Conservation (phyloP, 805 yeast species). For the Ogataea degrootiae region DNA sequence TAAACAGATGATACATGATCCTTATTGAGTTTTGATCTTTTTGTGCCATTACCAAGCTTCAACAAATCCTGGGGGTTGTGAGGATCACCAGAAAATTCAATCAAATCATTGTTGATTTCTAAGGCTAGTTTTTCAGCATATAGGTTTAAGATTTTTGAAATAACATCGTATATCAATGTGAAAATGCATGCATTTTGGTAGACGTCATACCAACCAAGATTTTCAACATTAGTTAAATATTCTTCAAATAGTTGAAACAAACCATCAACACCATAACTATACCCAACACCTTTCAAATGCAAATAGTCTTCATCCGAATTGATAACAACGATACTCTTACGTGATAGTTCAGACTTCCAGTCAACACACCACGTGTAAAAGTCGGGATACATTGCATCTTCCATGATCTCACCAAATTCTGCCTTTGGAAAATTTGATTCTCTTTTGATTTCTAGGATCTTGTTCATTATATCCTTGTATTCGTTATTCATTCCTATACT, state of each 20-base stretch:
- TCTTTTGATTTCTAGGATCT: slow-evolving; percentile 7
- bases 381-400: slow-evolving; percentile 11
- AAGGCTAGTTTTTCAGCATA: slow-evolving; percentile 8
- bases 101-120: slow-evolving; percentile 9
- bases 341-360: slow-evolving; percentile 9
- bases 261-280: slow-evolving; percentile 10
- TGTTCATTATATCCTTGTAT: slow-evolving; percentile 3
- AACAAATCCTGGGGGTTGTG: too few species aligned
- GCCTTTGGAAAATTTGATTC: slow-evolving; percentile 3
- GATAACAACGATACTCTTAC: slow-evolving; percentile 5
- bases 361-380: slow-evolving; percentile 10
- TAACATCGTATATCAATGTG: slow-evolving; percentile 10
- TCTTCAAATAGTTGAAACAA: slow-evolving; percentile 12
- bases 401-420: slow-evolving; percentile 6
- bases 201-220: slow-evolving; percentile 5
- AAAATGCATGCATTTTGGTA: slow-evolving; percentile 10
- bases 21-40: not conserved
- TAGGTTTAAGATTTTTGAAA: slow-evolving; percentile 4
- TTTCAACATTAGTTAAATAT: slow-evolving; percentile 4
- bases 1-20: slow-evolving; percentile 6
- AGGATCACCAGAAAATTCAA: not conserved
- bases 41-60: not conserved
- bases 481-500: not conserved
- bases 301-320: slow-evolving; percentile 6
- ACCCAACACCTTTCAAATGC: slow-evolving; percentile 10